A percentile compares a stretch with the other conserved stretches of the same genome.
These are phyloP conservation scores for Bipolaris oryzae DNA, from an alignment of 2,329 filamentous ascomycete genomes.

Conservation along the genomic window DNA sequence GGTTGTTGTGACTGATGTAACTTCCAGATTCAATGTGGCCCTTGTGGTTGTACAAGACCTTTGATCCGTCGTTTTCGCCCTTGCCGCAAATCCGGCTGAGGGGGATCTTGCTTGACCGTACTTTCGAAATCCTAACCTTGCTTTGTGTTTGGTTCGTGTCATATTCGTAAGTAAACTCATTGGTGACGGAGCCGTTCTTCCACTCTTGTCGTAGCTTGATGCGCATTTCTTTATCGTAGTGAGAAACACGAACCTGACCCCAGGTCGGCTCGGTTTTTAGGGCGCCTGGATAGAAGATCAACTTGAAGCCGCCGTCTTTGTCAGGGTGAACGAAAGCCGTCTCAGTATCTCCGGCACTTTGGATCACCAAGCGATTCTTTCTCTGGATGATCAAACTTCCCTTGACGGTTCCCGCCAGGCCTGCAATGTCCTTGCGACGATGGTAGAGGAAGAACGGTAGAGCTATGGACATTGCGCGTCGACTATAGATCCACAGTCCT, in stretches of 20 bases:
- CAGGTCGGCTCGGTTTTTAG: conserved; percentile 54
- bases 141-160: conserved; percentile 35
- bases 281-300: conserved; percentile 45
- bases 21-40: conserved; percentile 61
- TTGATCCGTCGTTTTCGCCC: conserved; percentile 54
- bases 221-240: conserved; percentile 56
- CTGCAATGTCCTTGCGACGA: conserved; percentile 55
- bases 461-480: conserved; percentile 51
- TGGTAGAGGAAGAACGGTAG: conserved; percentile 58
- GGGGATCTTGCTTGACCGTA: conserved; percentile 46
- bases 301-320: conserved; percentile 46
- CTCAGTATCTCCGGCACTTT: conserved; percentile 55
- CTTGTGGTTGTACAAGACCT: conserved; percentile 59
- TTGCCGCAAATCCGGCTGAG: conserved; percentile 53
- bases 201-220: conserved; percentile 55
- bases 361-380: conserved; percentile 55
- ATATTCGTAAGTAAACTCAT: conserved; percentile 60
- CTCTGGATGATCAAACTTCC: conserved; percentile 57
- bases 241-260: conserved; percentile 54
- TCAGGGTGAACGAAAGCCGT: conserved; percentile 56
- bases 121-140: conserved; percentile 48
- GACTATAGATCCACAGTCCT: conserved; percentile 57
- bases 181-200: conserved; percentile 50
- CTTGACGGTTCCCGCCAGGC: conserved; percentile 57
- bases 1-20: conserved; percentile 59